These are phyloP conservation scores for Candida railenensis DNA, from an alignment of 805 yeast genomes.

Conservation along the genomic window DNA sequence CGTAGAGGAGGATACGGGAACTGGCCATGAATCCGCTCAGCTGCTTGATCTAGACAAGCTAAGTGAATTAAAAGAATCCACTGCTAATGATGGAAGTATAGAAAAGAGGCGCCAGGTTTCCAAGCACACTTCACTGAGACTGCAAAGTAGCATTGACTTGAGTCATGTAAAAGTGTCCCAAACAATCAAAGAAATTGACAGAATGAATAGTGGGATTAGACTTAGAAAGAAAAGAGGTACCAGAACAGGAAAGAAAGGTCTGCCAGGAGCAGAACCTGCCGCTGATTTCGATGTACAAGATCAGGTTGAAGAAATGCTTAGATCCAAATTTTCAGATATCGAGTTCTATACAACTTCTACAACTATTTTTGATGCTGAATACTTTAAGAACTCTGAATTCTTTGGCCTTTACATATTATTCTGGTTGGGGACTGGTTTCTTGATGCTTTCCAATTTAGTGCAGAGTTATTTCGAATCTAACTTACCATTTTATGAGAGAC, in stretches of 20 bases:
- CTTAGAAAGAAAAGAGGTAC: background rate
- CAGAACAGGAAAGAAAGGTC: background rate
- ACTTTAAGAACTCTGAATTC: slow-evolving; percentile 49
- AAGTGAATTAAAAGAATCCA: too few relatives aligned
- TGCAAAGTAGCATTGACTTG: too few relatives aligned
- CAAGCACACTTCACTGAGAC: too few relatives aligned
- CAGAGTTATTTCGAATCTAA: slow-evolving; percentile 48
- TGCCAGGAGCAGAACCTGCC: background rate
- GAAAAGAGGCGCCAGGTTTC: too few relatives aligned
- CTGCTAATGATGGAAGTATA: too few relatives aligned
- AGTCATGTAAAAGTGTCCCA: background rate
- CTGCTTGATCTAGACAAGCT: too few relatives aligned
- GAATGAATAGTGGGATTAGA: background rate
- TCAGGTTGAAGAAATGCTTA: slow-evolving; percentile 15
- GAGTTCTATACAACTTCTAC: slow-evolving; percentile 39
- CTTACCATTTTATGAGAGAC: slow-evolving; percentile 48
- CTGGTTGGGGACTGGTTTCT: slow-evolving; percentile 67
- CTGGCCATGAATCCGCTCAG: too few relatives aligned
- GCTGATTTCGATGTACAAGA: too few relatives aligned
- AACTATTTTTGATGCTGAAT: slow-evolving; percentile 54
- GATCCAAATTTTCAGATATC: slow-evolving; percentile 57
- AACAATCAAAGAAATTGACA: background rate
- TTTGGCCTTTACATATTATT: slow-evolving; percentile 79
- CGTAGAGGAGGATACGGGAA: too few relatives aligned
- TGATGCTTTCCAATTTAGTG: slow-evolving; percentile 51